These are phyloP conservation scores for Castanopsis chinensis DNA, from an alignment of 306 rosid genomes.

Conservation along the genomic window DNA sequence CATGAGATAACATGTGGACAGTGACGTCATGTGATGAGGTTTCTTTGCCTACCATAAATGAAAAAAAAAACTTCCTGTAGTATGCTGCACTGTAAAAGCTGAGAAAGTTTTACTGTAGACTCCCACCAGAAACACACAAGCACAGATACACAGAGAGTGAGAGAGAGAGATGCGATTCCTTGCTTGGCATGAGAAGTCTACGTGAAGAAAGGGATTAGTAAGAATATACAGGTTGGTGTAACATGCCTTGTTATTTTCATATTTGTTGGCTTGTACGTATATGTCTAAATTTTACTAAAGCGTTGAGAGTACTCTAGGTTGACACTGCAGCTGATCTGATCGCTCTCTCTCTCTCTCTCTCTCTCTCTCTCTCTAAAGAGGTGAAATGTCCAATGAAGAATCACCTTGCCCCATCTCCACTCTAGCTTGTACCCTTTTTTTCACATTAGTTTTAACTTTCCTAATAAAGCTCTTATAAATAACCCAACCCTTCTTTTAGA, in stretches of 20 bases:
- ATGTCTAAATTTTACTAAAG: constrained; percentile 26
- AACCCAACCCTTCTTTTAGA: not conserved
- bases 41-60: not conserved
- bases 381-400: constrained; percentile 61
- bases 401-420: constrained; percentile 75
- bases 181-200: constrained; percentile 43
- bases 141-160: not conserved
- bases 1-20: not conserved
- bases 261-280: constrained; percentile 35
- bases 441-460: not conserved
- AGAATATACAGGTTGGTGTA: constrained; percentile 25
- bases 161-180: constrained; percentile 25
- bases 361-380: constrained; percentile 38
- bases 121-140: not conserved
- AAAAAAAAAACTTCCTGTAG: not conserved
- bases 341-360: constrained; percentile 19
- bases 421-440: constrained; percentile 44
- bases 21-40: not conserved
- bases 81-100: not conserved
- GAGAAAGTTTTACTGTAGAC: not conserved
- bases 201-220: constrained; percentile 36
- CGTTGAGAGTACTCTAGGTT: constrained; percentile 72
- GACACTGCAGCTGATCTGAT: constrained; percentile 63
- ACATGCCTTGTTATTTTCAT: not conserved
- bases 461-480: not conserved